A percentile compares a stretch with the other conserved stretches of the same genome.
Conservation (phyloP, 495 filamentous ascomycete genomes). For the Penicillium manginii region DNA sequence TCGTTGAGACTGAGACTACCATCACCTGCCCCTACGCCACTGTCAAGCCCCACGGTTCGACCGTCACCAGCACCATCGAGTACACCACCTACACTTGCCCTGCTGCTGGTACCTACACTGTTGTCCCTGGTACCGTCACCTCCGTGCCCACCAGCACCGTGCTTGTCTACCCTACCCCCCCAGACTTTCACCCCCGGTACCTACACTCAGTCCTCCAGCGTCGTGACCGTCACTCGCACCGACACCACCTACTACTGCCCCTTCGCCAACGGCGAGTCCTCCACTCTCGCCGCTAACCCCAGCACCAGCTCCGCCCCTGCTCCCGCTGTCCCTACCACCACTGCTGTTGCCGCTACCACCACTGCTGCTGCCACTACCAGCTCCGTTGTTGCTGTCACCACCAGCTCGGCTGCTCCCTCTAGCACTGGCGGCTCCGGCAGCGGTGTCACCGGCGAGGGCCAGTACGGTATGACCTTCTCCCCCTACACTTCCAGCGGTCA, state of each 20-base stretch:
- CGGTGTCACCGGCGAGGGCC: conserved; percentile 47
- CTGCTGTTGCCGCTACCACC: conserved; percentile 24
- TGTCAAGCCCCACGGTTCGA: conserved; percentile 60
- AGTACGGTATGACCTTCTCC: conserved; percentile 93
- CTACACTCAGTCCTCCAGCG: conserved; percentile 70
- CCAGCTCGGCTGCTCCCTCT: conserved; percentile 19
- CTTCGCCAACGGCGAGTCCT: conserved; percentile 48
- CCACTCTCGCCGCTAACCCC: conserved; percentile 25
- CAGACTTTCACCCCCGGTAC: conserved; percentile 69
- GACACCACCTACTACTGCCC: conserved; percentile 75
- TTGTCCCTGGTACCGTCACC: conserved; percentile 68
- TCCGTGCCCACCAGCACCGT: conserved; percentile 56
- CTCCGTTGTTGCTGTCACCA: conserved; percentile 18
- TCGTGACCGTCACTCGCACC: conserved; percentile 70
- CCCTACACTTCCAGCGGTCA: conserved; percentile 65
- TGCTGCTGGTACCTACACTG: conserved; percentile 77
- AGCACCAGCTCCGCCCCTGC: conserved; percentile 24
- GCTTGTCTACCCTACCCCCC: conserved; percentile 65
- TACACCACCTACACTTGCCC: conserved; percentile 81
- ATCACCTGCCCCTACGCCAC: conserved; percentile 76
- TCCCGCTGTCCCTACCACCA: conserved; percentile 25
- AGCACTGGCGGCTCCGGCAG: conserved; percentile 20
- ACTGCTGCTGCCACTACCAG: conserved; percentile 24
- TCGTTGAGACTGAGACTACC: conserved; percentile 70
- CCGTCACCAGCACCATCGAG: conserved; percentile 70